Base-by-base conservation (phyloP, 1,284 basidiomycete species). In the Cryptococcus wingfieldii region DNA sequence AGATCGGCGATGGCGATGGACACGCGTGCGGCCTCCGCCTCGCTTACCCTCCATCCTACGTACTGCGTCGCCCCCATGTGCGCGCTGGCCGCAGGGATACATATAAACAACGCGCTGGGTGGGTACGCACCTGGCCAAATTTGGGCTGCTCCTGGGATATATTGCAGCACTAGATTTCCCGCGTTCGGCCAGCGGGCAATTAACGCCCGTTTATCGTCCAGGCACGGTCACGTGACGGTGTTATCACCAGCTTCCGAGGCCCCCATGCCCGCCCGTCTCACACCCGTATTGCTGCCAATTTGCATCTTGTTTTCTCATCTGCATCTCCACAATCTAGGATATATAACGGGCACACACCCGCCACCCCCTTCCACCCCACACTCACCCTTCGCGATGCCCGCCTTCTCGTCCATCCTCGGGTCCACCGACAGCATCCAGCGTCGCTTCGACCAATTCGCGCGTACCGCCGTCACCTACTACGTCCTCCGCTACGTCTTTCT, bases 21-120 rank as follows among this genome's bases (percentile, higher is more conserved):
- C 76, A 51, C 47, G 79, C 1, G 74, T 83, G 47, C 88, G 78
- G 9, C 84, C 85, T 14, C 75, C 74, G 1, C 23, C 23, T 23
- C 23, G 23, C 23, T 23, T 23, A 2, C 23, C 23, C 23, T 23
- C 23, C 23, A 23, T 23, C 23, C 23, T 23, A 2, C 23, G 23
- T 23, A 23, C 23, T 23, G 23, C 23, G 23, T 23, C 23, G 23
- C 23, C 23, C 23, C 23, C 23, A 23, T 23, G 23, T 3, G 23
- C 23, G 23, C 2, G 23, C 23, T 23, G 23, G 10, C 7, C 31
- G 31, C 31, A 34, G 31, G 31, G 23, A 23, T 34, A 6, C 6
- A 34, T 10, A 34, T 10, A 34, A 34, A 34, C 31, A 23, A 23
- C 16, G 47, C 31, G 31, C 47, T 49, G 23, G 47, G 9, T 14